These are phyloP conservation scores for Whalleya microplaca DNA, from an alignment of 2,329 filamentous ascomycete species.

Conservation along the genomic window DNA sequence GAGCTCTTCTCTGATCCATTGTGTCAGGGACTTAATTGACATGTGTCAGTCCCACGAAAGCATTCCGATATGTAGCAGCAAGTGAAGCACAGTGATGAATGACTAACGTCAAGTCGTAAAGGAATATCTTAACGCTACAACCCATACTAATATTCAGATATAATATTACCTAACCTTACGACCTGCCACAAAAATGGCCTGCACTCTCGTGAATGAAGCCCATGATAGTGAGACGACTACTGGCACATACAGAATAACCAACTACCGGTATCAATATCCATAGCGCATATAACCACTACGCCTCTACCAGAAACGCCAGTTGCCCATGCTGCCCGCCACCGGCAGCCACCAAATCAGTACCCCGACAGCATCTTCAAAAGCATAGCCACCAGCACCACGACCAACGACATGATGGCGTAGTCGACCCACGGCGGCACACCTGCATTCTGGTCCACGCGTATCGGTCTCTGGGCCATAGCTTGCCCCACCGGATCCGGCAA, in stretches of 20 bases:
- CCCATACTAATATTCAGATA: background rate
- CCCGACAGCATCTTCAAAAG: slow-evolving; percentile 59
- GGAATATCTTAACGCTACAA: background rate
- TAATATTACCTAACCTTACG: background rate
- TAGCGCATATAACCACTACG: background rate
- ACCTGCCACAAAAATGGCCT: background rate
- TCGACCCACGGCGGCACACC: slow-evolving; percentile 77
- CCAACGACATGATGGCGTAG: slow-evolving; percentile 73
- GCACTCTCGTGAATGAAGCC: background rate
- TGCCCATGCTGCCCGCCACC: background rate
- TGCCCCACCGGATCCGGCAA: slow-evolving; percentile 31
- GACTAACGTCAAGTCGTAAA: background rate
- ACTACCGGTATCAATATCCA: slow-evolving; percentile 17
- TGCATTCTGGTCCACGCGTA: slow-evolving; percentile 42
- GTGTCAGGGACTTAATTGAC: no score
- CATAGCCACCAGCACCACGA: slow-evolving; percentile 72
- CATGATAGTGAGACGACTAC: background rate
- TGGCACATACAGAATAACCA: slow-evolving; percentile 3
- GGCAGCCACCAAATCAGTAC: slow-evolving; percentile 16
- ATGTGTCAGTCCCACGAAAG: background rate
- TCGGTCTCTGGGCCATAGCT: slow-evolving; percentile 28
- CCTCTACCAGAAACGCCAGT: slow-evolving; percentile 4
- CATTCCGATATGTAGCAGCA: background rate
- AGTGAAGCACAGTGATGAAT: background rate
- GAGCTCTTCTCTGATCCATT: no score